A percentile compares a stretch with the other conserved stretches of the same genome.
Conservation (phyloP, 352 stramenopile species). For the Globisporangium spiculum region DNA sequence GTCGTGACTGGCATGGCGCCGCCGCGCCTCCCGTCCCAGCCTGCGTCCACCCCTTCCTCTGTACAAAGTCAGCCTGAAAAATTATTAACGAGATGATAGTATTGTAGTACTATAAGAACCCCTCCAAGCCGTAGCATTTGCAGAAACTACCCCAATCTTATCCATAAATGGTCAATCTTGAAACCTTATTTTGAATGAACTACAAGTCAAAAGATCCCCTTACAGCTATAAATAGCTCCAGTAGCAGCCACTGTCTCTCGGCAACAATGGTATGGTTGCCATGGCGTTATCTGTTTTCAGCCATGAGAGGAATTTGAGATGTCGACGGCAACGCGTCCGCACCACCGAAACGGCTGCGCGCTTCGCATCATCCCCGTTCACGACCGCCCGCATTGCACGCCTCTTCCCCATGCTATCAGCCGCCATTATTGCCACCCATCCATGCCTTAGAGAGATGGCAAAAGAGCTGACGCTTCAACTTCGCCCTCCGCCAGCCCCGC, state of each 20-base stretch:
- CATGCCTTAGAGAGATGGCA: neutral
- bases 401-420: too few relatives aligned
- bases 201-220: neutral
- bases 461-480: neutral
- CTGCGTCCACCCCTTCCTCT: conserved; percentile 2
- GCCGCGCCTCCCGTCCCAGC: conserved; percentile 7
- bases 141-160: conserved; percentile 2
- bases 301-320: neutral
- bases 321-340: neutral
- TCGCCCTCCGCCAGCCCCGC: too few relatives aligned
- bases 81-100: conserved; percentile 16
- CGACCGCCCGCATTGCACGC: too few relatives aligned
- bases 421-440: neutral
- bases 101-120: conserved; percentile 5
- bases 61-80: conserved; percentile 20
- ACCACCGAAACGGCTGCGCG: neutral
- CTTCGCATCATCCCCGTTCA: neutral
- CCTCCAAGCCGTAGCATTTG: neutral
- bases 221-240: neutral
- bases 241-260: too few relatives aligned
- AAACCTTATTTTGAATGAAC: neutral
- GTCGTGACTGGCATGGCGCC: conserved; percentile 1
- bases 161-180: neutral
- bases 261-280: neutral
- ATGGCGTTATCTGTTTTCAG: neutral